These are phyloP conservation scores for Collybia sordida DNA, from an alignment of 768 basidiomycete species.

Conservation along the genomic window DNA sequence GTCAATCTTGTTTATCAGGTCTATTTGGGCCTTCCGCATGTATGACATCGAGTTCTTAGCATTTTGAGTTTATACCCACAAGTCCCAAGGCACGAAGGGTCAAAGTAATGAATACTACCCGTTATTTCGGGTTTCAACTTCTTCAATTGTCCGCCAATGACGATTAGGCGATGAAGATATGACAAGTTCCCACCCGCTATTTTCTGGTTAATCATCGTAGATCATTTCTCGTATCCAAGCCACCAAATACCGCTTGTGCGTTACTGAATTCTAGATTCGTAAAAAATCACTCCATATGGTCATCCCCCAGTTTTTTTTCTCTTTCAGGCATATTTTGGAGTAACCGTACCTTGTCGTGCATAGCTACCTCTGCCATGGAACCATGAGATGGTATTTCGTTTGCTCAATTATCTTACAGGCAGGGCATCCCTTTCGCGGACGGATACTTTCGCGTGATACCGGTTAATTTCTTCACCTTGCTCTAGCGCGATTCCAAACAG, in stretches of 20 bases:
- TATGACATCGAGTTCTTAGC: neutral
- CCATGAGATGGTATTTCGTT: conserved; percentile 28
- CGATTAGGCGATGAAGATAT: conserved; percentile 14
- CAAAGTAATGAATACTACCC: conserved; percentile 12
- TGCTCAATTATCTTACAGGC: conserved; percentile 10
- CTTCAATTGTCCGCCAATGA: conserved; percentile 8
- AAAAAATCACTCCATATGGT: conserved; percentile 19
- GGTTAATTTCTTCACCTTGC: conserved; percentile 16
- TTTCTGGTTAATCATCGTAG: conserved; percentile 17
- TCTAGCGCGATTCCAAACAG: conserved; percentile 20
- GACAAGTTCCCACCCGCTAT: conserved; percentile 8
- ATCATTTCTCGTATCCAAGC: conserved; percentile 30
- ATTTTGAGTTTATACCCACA: conserved; percentile 22
- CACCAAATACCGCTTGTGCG: conserved; percentile 15
- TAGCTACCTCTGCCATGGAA: conserved; percentile 31
- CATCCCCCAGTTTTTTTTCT: conserved; percentile 6
- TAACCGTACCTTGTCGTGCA: conserved; percentile 29
- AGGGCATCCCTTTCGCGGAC: conserved; percentile 11
- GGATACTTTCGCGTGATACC: conserved; percentile 16
- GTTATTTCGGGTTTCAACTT: conserved; percentile 11
- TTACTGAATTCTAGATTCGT: conserved; percentile 14
- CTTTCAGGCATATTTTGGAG: neutral
- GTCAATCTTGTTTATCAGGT: neutral
- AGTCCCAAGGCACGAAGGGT: conserved; percentile 17
- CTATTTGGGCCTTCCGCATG: neutral